Evolutionary conservation across 179 eudicot genomes (phyloP), one percentile per base, ranked within the genome.

Genomic region (Silene vulgaris): DNA sequence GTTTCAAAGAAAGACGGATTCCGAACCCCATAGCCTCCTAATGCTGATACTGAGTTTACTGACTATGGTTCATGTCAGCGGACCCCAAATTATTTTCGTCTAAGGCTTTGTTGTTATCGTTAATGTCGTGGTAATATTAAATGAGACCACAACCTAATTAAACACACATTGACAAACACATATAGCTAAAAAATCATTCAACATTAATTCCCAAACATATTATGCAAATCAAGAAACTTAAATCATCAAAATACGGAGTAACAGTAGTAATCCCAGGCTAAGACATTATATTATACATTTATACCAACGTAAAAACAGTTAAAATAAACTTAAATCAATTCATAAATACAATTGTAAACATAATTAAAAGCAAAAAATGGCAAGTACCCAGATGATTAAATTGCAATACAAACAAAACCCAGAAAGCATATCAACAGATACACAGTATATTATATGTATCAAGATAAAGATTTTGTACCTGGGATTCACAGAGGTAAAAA

Each of bases 401-500:
- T 5, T 48, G 3, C 13, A 19, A 59, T 16, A 62, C 32, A 11
- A 50, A 68, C 23, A 69, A 61, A 68, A 35, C 52, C 50, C 64
- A 62, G 60, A 23, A 77, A 60, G 37, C 11, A 74, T 56, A 54
- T 20, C 13, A 71, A 50, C 13, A 65, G 62, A 77, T 30, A 72
- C 11, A 40, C 54, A 26, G 2, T 16, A 35, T 19, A 80, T 43
- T 23, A 76, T 32, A 69, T n/a, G 19, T 17, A 35, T 23, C 63
- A 30, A 59, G 37, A 78, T 32, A 65, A 54, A 60, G 75, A 71
- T 30, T 77, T 32, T 21, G n/a, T 80, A 76, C 79, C 35, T 23
- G 61, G 72, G 77, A 73, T 78, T 70, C 61, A 52, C 32, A 69
- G 30, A 67, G 60, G 80, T 54, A 72, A 14, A 28, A 64, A 4